Conservation (phyloP, 2,329 filamentous ascomycete species). For the Fusarium sp. region DNA sequence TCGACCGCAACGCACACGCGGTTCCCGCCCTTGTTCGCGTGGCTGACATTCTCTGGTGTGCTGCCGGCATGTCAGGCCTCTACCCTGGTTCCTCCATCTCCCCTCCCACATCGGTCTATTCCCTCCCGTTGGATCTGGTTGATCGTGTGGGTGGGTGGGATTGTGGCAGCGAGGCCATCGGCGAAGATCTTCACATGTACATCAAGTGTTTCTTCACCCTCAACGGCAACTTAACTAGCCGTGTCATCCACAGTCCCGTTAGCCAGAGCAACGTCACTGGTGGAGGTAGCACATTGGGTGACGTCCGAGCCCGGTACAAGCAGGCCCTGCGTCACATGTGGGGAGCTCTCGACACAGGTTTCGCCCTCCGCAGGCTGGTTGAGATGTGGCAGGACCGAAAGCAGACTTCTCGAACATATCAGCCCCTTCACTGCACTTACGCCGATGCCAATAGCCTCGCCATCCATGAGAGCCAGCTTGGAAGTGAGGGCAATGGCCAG, state of each 20-base stretch:
- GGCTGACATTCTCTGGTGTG: constrained; percentile 78
- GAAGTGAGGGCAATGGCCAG: constrained; percentile 52
- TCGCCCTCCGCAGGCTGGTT: constrained; percentile 67
- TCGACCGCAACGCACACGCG: constrained; percentile 77
- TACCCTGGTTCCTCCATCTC: constrained; percentile 72
- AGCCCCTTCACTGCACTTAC: constrained; percentile 63
- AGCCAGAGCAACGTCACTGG: constrained; percentile 79
- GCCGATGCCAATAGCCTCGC: constrained; percentile 59
- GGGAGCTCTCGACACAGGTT: constrained; percentile 77
- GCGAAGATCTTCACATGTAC: constrained; percentile 82
- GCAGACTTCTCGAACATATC: constrained; percentile 64
- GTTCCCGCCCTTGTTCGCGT: constrained; percentile 76
- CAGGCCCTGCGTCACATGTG: constrained; percentile 82
- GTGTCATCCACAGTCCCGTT: constrained; percentile 73
- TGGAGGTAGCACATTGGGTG: constrained; percentile 63
- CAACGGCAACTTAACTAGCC: constrained; percentile 73
- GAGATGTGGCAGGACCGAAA: constrained; percentile 68
- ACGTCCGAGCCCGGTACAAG: constrained; percentile 74
- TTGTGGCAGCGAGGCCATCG: constrained; percentile 75
- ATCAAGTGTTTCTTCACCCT: constrained; percentile 81
- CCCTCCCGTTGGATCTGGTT: constrained; percentile 72
- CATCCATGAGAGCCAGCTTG: constrained; percentile 58
- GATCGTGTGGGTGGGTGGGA: constrained; percentile 80
- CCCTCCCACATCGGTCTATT: constrained; percentile 80
- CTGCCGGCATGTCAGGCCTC: constrained; percentile 75